Base-by-base conservation (phyloP, 2,329 filamentous ascomycete species). In the Pseudocercospora macadamiae region DNA sequence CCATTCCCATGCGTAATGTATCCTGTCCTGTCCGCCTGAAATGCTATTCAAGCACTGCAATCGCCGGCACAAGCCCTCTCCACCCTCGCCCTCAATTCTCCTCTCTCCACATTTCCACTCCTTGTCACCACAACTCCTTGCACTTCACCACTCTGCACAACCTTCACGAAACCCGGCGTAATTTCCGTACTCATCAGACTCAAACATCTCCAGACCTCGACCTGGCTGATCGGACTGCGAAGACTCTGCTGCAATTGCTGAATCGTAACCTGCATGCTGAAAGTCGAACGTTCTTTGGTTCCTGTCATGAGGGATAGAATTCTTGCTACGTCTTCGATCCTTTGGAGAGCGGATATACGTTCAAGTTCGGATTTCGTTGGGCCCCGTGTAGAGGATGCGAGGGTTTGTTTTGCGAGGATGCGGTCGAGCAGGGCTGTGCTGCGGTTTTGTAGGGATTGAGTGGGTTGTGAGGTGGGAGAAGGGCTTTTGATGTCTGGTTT, bases 361-460 rank as follows among this genome's bases (percentile, higher is more conserved):
- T 77, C 75, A 3, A 78, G 71, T 51, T 80, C 74, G 10, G 75
- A 74, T 25, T 74, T 71, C 0, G 76, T 74, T 1, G 77, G 77
- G 1, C 59, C 47, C 19, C 63, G 59, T 3, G 61, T 54, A 2
- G 54, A 61, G n/a, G 64, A 65, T 4, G 57, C 55, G 21, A 73
- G 65, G 23, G 73, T 72, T 66, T 82, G 78, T 66, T 82, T 82
- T 18, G 79, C 79, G 12, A 80, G 76, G 49, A 82, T 79, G 55
- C 80, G 79, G 53, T 81, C 79, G 37, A 82, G 76, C 18, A 82
- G 77, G 42, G 75, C 76, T 23, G 74, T 73, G 60, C 76, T 75
- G 59, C 79, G 77, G 32, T 54, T 66, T 28, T 70, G 63, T 12
- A 76, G 70, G 18, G 73, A 69, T 23, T 73, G 70, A 9, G 72